Conservation (phyloP, 176 grass and related monocot genomes). For the Ensete ventricosum region DNA sequence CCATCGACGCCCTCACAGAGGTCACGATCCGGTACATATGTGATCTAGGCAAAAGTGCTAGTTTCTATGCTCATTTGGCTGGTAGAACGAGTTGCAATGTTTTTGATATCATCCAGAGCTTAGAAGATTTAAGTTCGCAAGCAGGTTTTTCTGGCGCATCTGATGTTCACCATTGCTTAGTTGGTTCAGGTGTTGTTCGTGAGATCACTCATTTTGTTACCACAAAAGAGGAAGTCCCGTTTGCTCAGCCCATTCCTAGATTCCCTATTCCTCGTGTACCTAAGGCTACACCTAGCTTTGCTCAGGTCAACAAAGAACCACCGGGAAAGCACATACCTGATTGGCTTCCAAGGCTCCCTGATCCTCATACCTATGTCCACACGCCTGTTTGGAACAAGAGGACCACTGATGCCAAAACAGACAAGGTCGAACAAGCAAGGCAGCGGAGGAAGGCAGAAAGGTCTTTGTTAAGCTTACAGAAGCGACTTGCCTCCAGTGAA, state of each 20-base stretch:
- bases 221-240: conserved; percentile 43
- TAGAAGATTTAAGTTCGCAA: conserved; percentile 53
- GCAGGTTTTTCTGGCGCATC: conserved; percentile 54
- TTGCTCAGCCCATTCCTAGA: conserved; percentile 33
- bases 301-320: conserved; percentile 20
- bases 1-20: conserved; percentile 59
- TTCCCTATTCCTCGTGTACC: conserved; percentile 40
- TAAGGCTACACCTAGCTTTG: conserved; percentile 17
- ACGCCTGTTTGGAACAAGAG: conserved; percentile 45
- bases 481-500: conserved; percentile 36
- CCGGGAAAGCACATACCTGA: conserved; percentile 51
- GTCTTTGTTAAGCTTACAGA: conserved; percentile 65
- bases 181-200: conserved; percentile 45
- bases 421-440: conserved; percentile 43
- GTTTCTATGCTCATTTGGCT: conserved; percentile 55
- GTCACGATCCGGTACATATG: conserved; percentile 56
- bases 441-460: conserved; percentile 69
- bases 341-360: conserved; percentile 74
- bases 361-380: conserved; percentile 42
- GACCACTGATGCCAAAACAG: conserved; percentile 28
- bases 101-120: conserved; percentile 62
- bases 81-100: conserved; percentile 60
- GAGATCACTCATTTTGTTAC: conserved; percentile 51
- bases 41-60: conserved; percentile 49
- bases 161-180: conserved; percentile 43